Evolutionary conservation across 768 basidiomycete genomes (phyloP).

Genomic region (Termitomyces sp.): DNA sequence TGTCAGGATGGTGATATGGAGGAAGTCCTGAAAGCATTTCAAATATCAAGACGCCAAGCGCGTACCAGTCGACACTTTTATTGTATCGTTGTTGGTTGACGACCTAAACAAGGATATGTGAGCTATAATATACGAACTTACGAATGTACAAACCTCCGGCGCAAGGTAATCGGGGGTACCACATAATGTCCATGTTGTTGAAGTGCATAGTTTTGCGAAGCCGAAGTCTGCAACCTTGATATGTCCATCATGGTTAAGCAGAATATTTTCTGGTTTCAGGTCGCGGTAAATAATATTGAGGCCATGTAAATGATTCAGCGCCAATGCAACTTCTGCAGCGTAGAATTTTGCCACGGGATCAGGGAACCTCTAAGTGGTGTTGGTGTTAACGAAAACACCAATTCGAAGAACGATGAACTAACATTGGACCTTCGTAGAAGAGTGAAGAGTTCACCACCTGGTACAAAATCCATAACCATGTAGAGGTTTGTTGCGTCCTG

Average conservation of each 20-base stretch:
- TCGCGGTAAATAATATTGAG: constrained; percentile 94
- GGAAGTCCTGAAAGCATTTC: constrained; percentile 97
- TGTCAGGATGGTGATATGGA: constrained; percentile 87
- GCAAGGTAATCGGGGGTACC: constrained; percentile 97
- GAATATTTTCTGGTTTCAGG: constrained; percentile 95
- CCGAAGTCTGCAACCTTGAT: constrained; percentile 98
- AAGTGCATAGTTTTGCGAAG: constrained; percentile 85
- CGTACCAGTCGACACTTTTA: constrained; percentile 98
- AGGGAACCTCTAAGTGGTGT: constrained; percentile 76
- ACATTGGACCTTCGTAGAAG: constrained; percentile 88
- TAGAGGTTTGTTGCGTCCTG: constrained; percentile 92
- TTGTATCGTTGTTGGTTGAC: constrained; percentile 84
- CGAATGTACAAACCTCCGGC: constrained; percentile 59
- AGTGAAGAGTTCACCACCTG: constrained; percentile 95
- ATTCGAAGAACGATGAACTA: constrained; percentile 21
- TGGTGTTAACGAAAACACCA: constrained; percentile 14
- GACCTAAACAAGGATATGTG: constrained; percentile 39
- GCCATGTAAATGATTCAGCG: constrained; percentile 83
- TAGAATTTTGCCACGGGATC: constrained; percentile 98
- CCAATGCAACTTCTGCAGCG: constrained; percentile 90
- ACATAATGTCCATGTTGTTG: constrained; percentile 92
- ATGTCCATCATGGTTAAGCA: constrained; percentile 91
- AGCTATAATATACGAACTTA: not conserved
- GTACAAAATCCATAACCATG: constrained; percentile 97
- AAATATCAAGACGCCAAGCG: constrained; percentile 92